Conservation (phyloP, 1,139 yeast species). For the Yamadazyma siamensis region DNA sequence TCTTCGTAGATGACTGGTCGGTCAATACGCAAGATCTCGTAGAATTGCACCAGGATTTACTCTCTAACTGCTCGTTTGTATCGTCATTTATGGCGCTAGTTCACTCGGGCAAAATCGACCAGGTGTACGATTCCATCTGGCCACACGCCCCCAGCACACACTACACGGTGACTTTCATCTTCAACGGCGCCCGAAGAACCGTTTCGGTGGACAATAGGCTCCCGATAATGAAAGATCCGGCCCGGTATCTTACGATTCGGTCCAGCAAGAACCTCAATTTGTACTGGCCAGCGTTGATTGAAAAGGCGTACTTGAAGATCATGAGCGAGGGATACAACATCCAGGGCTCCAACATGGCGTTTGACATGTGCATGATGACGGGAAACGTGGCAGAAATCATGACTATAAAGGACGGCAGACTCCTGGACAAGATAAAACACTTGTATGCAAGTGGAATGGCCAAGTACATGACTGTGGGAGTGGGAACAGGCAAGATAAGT, state of each 20-base stretch:
- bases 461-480: conserved; percentile 35
- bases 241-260: conserved; percentile 28
- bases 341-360: conserved; percentile 74
- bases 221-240: conserved; percentile 20
- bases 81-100: conserved; percentile 54
- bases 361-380: conserved; percentile 62
- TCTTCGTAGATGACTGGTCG: conserved; percentile 21
- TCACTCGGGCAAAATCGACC: conserved; percentile 14
- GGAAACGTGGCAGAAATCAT: conserved; percentile 77
- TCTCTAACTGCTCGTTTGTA: conserved; percentile 77
- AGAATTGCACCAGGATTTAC: conserved; percentile 49
- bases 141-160: conserved; percentile 27
- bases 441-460: not conserved
- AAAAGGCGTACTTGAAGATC: conserved; percentile 69
- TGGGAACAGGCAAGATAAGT: conserved; percentile 63
- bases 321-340: conserved; percentile 62
- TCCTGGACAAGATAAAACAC: conserved; percentile 29
- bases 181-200: conserved; percentile 60
- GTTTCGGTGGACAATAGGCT: conserved; percentile 50
- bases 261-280: conserved; percentile 39
- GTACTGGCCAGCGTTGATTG: conserved; percentile 71
- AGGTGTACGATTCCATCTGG: conserved; percentile 17
- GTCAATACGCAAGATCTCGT: conserved; percentile 14
- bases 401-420: conserved; percentile 26
- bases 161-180: conserved; percentile 33